Evolutionary conservation across 805 yeast species (phyloP).

Genomic region (Wickerhamomyces ciferrii): DNA sequence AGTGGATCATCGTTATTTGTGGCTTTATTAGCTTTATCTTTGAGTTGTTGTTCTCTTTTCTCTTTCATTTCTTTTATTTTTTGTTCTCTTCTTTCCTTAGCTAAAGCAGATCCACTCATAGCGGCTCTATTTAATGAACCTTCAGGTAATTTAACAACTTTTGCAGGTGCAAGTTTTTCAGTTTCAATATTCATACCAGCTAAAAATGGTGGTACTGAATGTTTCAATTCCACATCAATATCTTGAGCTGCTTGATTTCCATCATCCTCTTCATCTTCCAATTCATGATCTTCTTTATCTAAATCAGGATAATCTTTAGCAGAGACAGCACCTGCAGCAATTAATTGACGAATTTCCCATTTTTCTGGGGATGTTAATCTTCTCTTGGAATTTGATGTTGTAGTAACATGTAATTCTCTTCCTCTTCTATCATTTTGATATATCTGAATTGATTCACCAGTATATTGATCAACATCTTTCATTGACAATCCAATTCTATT

Average conservation of each 20-base stretch:
- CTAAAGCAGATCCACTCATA: conserved; percentile 61
- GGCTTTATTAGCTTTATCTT: conserved; percentile 8
- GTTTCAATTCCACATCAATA: conserved; percentile 69
- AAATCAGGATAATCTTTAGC: conserved; percentile 68
- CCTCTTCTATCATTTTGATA: conserved; percentile 6
- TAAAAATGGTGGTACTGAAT: conserved; percentile 67
- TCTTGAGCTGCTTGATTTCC: conserved; percentile 38
- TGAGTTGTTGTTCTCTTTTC: conserved; percentile 24
- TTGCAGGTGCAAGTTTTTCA: conserved; percentile 42
- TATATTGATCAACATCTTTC: conserved; percentile 66
- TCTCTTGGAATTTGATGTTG: conserved; percentile 21
- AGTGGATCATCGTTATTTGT: conserved; percentile 34
- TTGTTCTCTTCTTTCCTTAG: conserved; percentile 58
- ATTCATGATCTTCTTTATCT: conserved; percentile 30
- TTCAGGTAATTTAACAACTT: conserved; percentile 65
- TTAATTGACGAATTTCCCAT: conserved; percentile 85
- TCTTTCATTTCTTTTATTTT: conserved; percentile 46
- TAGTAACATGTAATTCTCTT: conserved; percentile 10
- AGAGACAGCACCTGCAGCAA: conserved; percentile 69
- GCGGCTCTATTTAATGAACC: conserved; percentile 80
- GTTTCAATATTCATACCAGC: conserved; percentile 40
- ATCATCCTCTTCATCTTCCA: conserved; percentile 15
- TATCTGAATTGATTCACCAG: conserved; percentile 39
- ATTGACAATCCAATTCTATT: conserved; percentile 55
- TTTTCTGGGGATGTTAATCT: conserved; percentile 79